Evolutionary conservation across 1,139 yeast species (phyloP).

Genomic region (Suhomyces kunorum): DNA sequence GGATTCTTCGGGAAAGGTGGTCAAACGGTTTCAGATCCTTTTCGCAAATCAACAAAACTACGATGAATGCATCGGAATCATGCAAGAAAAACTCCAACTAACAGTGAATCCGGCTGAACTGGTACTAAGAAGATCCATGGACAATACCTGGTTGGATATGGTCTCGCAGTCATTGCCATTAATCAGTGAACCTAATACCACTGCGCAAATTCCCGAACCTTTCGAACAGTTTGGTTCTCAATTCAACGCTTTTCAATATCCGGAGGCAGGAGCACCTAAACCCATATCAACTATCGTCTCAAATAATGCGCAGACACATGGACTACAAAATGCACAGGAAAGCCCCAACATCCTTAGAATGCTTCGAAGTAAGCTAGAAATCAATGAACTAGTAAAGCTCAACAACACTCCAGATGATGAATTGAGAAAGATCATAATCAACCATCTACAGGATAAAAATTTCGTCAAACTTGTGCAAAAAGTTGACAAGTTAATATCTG

Average conservation of each 20-base stretch:
- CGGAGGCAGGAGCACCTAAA: no score
- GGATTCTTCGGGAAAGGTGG: constrained; percentile 21
- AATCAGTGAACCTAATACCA: neutral
- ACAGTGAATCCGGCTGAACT: constrained; percentile 1
- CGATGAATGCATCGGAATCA: constrained; percentile 13
- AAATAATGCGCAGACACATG: no score
- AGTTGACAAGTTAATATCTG: constrained; percentile 13
- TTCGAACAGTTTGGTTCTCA: constrained; percentile 4
- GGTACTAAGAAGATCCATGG: neutral
- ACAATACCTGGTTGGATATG: neutral
- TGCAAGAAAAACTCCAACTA: constrained; percentile 10
- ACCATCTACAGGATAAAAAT: constrained; percentile 11
- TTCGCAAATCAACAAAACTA: constrained; percentile 11
- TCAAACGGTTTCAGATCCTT: constrained; percentile 19
- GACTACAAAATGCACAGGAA: no score
- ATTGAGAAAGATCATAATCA: constrained; percentile 8
- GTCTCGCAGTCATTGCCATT: constrained; percentile 1
- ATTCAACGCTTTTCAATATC: neutral
- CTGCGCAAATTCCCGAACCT: constrained; percentile 1
- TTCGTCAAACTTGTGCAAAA: constrained; percentile 14
- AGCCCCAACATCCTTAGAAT: neutral
- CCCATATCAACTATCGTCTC: no score
- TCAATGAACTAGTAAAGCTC: neutral
- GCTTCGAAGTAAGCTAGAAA: constrained; percentile 1
- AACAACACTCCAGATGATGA: constrained; percentile 3